Evolutionary conservation across 768 basidiomycete species (phyloP), one percentile per base, ranked within the genome.

Genomic region (Leccinellum albellum): DNA sequence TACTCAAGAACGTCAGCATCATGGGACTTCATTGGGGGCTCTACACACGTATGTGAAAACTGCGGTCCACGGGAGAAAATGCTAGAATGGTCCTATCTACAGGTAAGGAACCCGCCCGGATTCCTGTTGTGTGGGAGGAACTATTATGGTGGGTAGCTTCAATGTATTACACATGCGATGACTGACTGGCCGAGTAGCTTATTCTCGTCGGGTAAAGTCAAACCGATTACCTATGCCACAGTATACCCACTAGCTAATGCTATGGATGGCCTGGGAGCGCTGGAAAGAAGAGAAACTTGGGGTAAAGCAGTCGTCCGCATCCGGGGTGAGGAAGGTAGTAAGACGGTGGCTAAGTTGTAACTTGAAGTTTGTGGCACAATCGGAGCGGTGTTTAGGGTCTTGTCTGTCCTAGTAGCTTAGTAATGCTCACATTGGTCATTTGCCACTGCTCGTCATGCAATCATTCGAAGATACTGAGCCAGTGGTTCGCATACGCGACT

Each of bases 1-100:
- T 96, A 14, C 78, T 95, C 21, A 96, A 96, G 74, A 94, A 95
- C 63, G 78, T 91, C 23, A 86, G 89, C 12, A 70, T 97, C 10
- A 79, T 91, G 50, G 95, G 96, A 7, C 73, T 97, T 10, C 88
- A 88, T 64, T 96, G 93, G 93, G 93, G 93, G 12, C 85, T 85
- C 4, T 94, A 92, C 71, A 69, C 74, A 10, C 68, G 91, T 91
- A 62, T 55, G 86, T 78, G 13, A 55, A 14, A 7, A 26, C 3
- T 9, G 14, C 58, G 46, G 17, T 37, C 52, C 24, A 29, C 61
- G 49, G 21, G 47, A 45, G 47, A 35, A 12, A 42, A 17, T 32
- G 44, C 28, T 21, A 40, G 15, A 40, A 51, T 47, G 10, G 46
- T 10, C 37, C 24, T 50, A 33, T 28, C 3, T 44, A 13, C 70